These are phyloP conservation scores for Xylaria venustula DNA, from an alignment of 495 filamentous ascomycete genomes.

Conservation along the genomic window DNA sequence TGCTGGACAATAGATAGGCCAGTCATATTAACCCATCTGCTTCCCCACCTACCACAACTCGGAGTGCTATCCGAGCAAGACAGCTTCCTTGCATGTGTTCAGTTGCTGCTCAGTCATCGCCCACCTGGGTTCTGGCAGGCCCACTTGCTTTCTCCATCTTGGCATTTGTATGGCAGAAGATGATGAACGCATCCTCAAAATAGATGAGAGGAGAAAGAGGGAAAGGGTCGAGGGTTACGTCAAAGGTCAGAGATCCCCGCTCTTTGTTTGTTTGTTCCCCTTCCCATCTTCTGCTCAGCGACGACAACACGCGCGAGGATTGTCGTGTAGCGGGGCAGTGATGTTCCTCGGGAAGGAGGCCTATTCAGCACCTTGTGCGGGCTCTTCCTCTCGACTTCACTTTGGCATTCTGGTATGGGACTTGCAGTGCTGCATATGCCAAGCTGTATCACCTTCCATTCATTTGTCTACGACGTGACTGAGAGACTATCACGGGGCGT, in stretches of 20 bases:
- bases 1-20: no score
- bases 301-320: background rate
- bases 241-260: background rate
- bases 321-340: background rate
- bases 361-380: background rate
- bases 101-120: background rate
- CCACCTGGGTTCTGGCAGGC: background rate
- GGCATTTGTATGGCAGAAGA: no score
- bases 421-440: constrained; percentile 2
- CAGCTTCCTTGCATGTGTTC: no score
- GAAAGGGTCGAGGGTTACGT: no score
- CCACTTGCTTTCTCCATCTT: background rate
- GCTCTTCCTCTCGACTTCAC: background rate
- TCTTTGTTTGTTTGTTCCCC: background rate
- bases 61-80: no score
- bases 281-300: background rate
- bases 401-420: background rate
- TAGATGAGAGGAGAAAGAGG: background rate
- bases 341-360: background rate
- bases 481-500: constrained; percentile 1
- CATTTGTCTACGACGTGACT: background rate
- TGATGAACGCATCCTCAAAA: no score
- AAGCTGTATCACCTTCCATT: background rate
- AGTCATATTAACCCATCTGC: no score
- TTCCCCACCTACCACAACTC: no score